Evolutionary conservation across 1,284 basidiomycete species (phyloP).

Genomic region (Rhodofomes roseus): DNA sequence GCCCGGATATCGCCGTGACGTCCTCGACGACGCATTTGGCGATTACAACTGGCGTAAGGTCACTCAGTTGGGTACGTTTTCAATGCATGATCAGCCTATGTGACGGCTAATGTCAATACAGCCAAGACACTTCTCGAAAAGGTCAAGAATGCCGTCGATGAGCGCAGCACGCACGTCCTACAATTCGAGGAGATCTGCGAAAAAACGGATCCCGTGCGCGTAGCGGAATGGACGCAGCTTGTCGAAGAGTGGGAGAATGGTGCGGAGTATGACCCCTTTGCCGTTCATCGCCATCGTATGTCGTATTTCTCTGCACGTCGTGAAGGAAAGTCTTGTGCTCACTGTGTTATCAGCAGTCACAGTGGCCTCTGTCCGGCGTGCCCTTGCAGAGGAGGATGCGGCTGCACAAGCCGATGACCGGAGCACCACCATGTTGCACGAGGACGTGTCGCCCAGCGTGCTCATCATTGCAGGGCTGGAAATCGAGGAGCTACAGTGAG

Average conservation of each 20-base stretch:
- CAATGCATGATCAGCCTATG: not conserved
- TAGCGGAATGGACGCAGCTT: not conserved
- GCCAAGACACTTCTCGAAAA: not conserved
- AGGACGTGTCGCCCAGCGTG: not conserved
- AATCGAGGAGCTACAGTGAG: not conserved
- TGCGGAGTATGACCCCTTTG: not conserved
- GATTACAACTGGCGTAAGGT: constrained; percentile 3
- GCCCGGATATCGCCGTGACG: constrained; percentile 1
- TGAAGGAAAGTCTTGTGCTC: not conserved
- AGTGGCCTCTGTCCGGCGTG: not conserved
- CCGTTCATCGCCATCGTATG: not conserved
- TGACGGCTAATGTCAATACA: not conserved
- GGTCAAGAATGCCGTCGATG: not conserved
- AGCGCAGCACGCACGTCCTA: not conserved
- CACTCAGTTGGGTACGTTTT: not conserved
- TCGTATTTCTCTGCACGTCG: too few species aligned
- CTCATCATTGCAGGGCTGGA: not conserved
- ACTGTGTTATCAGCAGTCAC: not conserved
- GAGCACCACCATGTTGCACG: not conserved
- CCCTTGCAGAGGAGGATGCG: not conserved
- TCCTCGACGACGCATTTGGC: constrained; percentile 1
- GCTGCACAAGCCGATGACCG: not conserved
- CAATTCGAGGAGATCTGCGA: not conserved
- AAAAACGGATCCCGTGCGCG: not conserved
- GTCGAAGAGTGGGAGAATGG: not conserved